Conservation (phyloP, 2,329 filamentous ascomycete genomes). For the Phaeoacremonium minimum region DNA sequence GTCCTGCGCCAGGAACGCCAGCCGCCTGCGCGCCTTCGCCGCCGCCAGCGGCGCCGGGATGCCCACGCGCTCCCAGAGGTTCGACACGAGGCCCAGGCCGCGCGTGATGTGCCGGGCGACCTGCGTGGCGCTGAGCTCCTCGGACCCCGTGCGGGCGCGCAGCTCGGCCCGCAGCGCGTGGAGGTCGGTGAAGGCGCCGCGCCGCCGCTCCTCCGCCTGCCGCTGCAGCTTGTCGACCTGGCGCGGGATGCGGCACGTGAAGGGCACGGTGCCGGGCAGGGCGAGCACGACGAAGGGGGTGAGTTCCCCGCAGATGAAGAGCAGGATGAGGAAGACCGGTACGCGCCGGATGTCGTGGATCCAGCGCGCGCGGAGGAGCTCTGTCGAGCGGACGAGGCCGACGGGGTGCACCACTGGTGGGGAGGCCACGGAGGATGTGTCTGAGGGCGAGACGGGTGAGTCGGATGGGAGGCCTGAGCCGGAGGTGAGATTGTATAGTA, state of each 20-base stretch:
- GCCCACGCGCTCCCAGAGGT: slow-evolving; percentile 45
- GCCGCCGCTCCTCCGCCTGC: slow-evolving; percentile 48
- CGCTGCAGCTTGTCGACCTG: slow-evolving; percentile 59
- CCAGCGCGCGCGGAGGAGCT: slow-evolving; percentile 66
- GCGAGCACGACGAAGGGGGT: slow-evolving; percentile 74
- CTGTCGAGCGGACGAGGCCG: slow-evolving; percentile 57
- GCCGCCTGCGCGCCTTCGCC: slow-evolving; percentile 42
- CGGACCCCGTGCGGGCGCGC: not conserved
- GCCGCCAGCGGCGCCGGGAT: slow-evolving; percentile 45
- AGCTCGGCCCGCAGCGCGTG: not conserved
- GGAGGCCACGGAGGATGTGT: slow-evolving; percentile 36
- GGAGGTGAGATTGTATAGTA: slow-evolving; percentile 38
- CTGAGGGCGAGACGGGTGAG: slow-evolving; percentile 35
- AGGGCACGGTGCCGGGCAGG: slow-evolving; percentile 68
- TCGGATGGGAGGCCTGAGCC: slow-evolving; percentile 5
- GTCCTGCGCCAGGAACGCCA: slow-evolving; percentile 66
- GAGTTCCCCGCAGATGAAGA: slow-evolving; percentile 80
- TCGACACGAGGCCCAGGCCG: slow-evolving; percentile 38
- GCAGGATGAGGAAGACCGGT: slow-evolving; percentile 71
- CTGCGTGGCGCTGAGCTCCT: not conserved
- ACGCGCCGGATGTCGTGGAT: slow-evolving; percentile 71
- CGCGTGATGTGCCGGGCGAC: slow-evolving; percentile 32
- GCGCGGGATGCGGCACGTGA: slow-evolving; percentile 75
- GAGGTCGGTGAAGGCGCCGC: slow-evolving; percentile 40
- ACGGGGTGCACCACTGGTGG: slow-evolving; percentile 23